Percentiles rank a stretch among this genome's conserved stretches.
phyloP scores from a whole-genome alignment of 805 yeast genomes.

The Trichomonascus vanleenenianus region DNA sequence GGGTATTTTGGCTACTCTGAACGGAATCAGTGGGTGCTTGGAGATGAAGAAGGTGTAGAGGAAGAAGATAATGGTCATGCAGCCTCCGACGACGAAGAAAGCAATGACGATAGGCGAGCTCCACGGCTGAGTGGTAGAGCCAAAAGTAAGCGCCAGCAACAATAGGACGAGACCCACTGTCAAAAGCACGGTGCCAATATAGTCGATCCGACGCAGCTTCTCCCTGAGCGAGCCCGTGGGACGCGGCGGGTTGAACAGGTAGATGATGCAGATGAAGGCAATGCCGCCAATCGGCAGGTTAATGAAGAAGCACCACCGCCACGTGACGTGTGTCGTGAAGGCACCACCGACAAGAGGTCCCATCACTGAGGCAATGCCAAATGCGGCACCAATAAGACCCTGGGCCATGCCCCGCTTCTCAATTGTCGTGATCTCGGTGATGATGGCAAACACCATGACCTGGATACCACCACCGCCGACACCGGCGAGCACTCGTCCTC shows the following conservation, averaged over 20 bases:
- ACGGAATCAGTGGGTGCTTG: constrained; percentile 28
- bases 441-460: constrained; percentile 63
- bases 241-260: constrained; percentile 25
- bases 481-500: constrained; percentile 75
- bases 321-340: constrained; percentile 36
- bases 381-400: constrained; percentile 44
- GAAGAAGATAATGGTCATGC: constrained; percentile 34
- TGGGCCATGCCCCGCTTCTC: constrained; percentile 74
- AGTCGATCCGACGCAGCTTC: constrained; percentile 44
- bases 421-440: constrained; percentile 69
- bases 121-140: constrained; percentile 46
- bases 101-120: constrained; percentile 41
- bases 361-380: constrained; percentile 32
- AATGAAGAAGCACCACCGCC: constrained; percentile 50
- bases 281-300: constrained; percentile 36
- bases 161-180: constrained; percentile 33
- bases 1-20: constrained; percentile 7
- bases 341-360: constrained; percentile 55
- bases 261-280: constrained; percentile 22
- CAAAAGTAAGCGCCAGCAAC: constrained; percentile 47
- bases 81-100: constrained; percentile 38
- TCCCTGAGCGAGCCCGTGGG: constrained; percentile 36
- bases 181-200: constrained; percentile 38
- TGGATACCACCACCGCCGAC: constrained; percentile 86
- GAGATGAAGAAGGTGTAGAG: constrained; percentile 31